Base-by-base conservation (phyloP, 768 basidiomycete genomes). In the Mycena galopus region DNA sequence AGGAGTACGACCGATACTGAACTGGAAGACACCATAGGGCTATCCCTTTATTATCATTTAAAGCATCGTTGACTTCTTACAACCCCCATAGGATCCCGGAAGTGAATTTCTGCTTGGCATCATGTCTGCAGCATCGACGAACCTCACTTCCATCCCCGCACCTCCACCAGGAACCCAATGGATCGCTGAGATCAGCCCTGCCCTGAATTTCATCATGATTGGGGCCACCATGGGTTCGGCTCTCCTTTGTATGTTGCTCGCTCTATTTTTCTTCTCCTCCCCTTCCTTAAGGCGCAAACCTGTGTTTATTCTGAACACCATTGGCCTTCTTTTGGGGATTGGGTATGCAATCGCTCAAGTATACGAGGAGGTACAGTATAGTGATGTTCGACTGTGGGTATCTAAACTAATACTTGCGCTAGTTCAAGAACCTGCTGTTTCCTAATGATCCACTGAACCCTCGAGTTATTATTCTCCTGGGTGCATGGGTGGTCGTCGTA, bases 201-300 rank as follows among this genome's bases (percentile, higher is more conserved):
- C 55, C 11, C 55, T 56, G 27, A 56, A 56, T 56, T 56, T 56
- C 23, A 27, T 56, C 55, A 56, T 30, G 55, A 56, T 56, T 17
- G 55, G 55, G 16, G 55, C 55, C 9, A 56, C 55, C 10, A 56
- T 56, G 55, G 55, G 55, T 56, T 56, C 55, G 16, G 55, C 55
- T 56, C 55, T 56, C 27, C 7, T 56, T 21, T 12, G 12, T 17
- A 56, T 56, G 27, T 17, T 56, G 27, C 55, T 56, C 17, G 55
- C 55, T 17, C 16, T 56, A 16, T 56, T 56, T 14, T 56, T 56
- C 17, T 56, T 56, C 19, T 56, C 55, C 55, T 12, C 55, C 14
- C 27, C 55, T 6, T 3, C 27, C 27, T 17, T 56, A 27, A 27
- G 55, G 19, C 29, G 55, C 11, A 56, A 56, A n/a, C 55, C 55